These are phyloP conservation scores for Aspergillus conjunctus DNA, from an alignment of 495 filamentous ascomycete species.

Conservation along the genomic window DNA sequence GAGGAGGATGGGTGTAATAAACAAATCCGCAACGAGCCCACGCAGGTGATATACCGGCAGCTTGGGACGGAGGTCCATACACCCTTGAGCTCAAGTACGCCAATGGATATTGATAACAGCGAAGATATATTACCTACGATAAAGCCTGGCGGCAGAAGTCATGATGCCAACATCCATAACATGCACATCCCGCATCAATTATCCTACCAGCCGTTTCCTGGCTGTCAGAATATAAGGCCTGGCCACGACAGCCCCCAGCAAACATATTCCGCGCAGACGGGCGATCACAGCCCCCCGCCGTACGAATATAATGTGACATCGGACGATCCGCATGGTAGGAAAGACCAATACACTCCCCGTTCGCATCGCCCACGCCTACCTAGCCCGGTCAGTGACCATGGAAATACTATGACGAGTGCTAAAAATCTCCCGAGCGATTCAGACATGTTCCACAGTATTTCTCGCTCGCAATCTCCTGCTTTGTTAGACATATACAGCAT, in stretches of 20 bases:
- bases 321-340: neutral
- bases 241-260: neutral
- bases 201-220: neutral
- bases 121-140: constrained; percentile 43
- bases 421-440: constrained; percentile 30
- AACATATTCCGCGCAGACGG: neutral
- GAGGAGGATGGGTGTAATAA: constrained; percentile 20
- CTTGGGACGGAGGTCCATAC: neutral
- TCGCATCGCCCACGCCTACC: constrained; percentile 62
- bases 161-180: constrained; percentile 21
- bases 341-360: constrained; percentile 39
- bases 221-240: too few species aligned
- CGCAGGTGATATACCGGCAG: constrained; percentile 3
- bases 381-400: constrained; percentile 71
- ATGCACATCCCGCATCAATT: neutral
- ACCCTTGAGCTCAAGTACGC: constrained; percentile 22
- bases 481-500: neutral
- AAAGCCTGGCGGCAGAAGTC: constrained; percentile 22
- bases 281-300: neutral
- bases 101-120: constrained; percentile 56
- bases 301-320: neutral
- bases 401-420: constrained; percentile 48
- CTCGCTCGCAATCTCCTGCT: constrained; percentile 12
- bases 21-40: neutral
- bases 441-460: constrained; percentile 27